Conservation (phyloP, 345 rosid genomes). For the Boechera retrofracta region DNA sequence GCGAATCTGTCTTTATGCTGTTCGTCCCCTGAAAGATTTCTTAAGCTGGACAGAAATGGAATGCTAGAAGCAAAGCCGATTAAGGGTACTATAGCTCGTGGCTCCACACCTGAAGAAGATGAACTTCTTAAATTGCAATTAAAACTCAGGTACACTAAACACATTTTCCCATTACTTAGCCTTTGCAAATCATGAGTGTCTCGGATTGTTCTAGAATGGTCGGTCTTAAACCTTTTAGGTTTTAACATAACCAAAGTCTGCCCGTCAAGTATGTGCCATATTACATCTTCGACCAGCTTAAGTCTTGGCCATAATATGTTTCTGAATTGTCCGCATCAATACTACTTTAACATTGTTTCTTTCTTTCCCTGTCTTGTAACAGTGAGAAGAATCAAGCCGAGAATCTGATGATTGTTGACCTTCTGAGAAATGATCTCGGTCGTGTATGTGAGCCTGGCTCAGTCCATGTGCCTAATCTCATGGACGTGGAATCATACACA, state of each 20-base stretch:
- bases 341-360: constrained; percentile 1
- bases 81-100: constrained; percentile 91
- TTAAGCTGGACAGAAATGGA: constrained; percentile 71
- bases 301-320: background rate
- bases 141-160: constrained; percentile 64
- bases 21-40: constrained; percentile 96
- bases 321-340: background rate
- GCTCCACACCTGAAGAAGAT: constrained; percentile 71
- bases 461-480: constrained; percentile 89
- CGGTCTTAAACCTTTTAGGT: background rate
- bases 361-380: constrained; percentile 31
- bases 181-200: background rate
- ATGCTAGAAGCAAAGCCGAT: constrained; percentile 86
- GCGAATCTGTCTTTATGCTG: constrained; percentile 74
- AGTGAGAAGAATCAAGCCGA: constrained; percentile 99
- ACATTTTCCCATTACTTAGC: background rate
- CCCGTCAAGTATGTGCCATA: background rate
- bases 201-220: background rate
- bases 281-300: background rate
- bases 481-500: constrained; percentile 95
- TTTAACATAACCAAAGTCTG: background rate
- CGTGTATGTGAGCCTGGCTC: constrained; percentile 92
- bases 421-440: constrained; percentile 91
- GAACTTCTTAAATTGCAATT: constrained; percentile 68
- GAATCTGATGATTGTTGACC: constrained; percentile 97